Base-by-base conservation (phyloP, 2,329 filamentous ascomycete genomes). In the Pezicula neosporulosa region DNA sequence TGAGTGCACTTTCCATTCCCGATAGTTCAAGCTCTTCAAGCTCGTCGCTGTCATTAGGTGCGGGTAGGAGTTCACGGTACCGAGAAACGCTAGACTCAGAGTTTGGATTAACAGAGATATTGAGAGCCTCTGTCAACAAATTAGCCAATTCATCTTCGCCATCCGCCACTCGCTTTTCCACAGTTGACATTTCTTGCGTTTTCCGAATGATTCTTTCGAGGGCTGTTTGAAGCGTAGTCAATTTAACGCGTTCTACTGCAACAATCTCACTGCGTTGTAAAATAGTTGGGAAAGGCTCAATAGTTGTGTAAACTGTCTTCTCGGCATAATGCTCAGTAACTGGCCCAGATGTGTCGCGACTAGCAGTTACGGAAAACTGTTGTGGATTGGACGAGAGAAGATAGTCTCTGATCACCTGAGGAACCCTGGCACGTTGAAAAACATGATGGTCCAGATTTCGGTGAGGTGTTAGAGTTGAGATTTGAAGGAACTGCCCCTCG, bases 181-280 rank as follows among this genome's bases (percentile, higher is more conserved):
- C 74, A 1, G 79, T 71, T 1, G 82, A 76, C 73, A 97, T 82
- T 69, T 97, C 93, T 52, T 89, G 83, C 1, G 93, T 96, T 74
- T 97, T 97, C 53, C 92, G 84, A 61, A 90, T 86, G 30, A 94
- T 93, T 15, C 93, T 85, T 67, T 97, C 93, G 54, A 97, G 77
- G 0, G 88, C 93, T n/a, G 90, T 92, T 69, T 97, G 88, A 52
- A 94, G 76, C 6, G 92, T 85, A 30, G 80, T 81, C 24, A 97
- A 75, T 10, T 77, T 77, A 16, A 63, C 45, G 7, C 86, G 85
- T 16, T 85, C 80, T 1, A 81, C 77, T 6, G 82, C 75, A 13
- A 95, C 72, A 54, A 97, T 88, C 70, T 97, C 92, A 60, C 90
- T 96, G 50, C 92, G 83, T 30, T 90, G 83, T 24, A 97, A 74